Evolutionary conservation across 345 rosid species (phyloP), one percentile per base, ranked within the genome.

Genomic region (Sonneratia caseolaris): DNA sequence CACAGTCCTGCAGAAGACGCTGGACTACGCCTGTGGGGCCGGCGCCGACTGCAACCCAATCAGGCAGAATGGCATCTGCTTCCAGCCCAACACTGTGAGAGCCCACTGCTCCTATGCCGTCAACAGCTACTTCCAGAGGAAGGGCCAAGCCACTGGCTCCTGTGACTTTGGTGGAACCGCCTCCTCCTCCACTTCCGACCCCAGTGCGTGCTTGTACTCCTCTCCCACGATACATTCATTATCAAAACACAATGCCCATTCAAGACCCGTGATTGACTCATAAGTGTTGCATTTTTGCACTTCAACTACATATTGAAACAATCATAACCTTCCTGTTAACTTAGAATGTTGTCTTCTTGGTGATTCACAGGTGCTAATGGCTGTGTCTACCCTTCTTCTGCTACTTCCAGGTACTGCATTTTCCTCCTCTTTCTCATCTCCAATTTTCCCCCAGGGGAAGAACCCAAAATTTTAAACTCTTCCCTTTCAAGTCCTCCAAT

Each of bases 21-120:
- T 95, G 77, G 99, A 95, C 83, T 95, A 87, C 74, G 97, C 99
- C 0, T 95, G 99, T 77, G 96, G 99, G 37, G 87, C 90, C 70
- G 99, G 99, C 19, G 97, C 99, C 48, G 99, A 95, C 76, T 95
- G 99, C 76, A 70, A 43, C 71, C 96, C 96, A 27, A 70, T 76
- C 76, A 87, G 84, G 70, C 69, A 79, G 64, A 86, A 74, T 35
- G 91, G 87, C 12, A 69, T 84, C 61, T 95, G 99, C 71, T 95
- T 71, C 78, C 76, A 78, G 61, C 97, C 99, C 65, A 88, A 90
- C 87, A 84, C 79, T 40, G 91, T 92, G 62, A 85, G 77, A 74
- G 76, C 93, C 51, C 98, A 94, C 68, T 95, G 97, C 78, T 81
- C 64, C 72, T 93, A 85, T 76, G 98, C 97, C 47, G 97, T 86